Conservation (phyloP, 1,284 basidiomycete species). For the Ceratobasidium sp. region DNA sequence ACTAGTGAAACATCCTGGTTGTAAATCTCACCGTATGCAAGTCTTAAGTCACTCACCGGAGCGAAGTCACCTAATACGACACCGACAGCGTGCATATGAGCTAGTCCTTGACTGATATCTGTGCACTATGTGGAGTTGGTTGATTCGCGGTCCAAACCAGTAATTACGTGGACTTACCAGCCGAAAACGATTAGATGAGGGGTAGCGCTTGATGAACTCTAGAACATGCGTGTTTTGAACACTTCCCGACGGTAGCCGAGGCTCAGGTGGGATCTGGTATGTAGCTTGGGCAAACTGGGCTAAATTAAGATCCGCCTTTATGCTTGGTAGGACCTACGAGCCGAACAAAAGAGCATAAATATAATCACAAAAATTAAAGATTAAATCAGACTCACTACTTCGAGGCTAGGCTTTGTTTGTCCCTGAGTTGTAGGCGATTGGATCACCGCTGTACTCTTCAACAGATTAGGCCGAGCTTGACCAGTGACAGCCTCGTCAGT, state of each 20-base stretch:
- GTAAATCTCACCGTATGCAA: no score
- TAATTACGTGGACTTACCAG: constrained; percentile 1
- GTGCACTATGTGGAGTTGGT: background rate
- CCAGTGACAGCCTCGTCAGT: constrained; percentile 1
- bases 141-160: background rate
- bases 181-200: constrained; percentile 15
- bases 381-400: background rate
- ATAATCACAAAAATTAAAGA: background rate
- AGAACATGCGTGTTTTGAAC: constrained; percentile 9
- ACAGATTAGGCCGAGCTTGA: background rate
- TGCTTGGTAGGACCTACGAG: background rate
- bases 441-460: background rate
- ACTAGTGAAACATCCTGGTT: background rate
- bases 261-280: background rate
- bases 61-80: constrained; percentile 29
- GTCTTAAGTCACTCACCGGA: background rate
- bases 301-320: background rate
- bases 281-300: background rate
- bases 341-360: background rate
- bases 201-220: constrained; percentile 10
- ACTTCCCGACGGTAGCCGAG: background rate
- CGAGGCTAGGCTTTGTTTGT: background rate
- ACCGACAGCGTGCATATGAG: constrained; percentile 10
- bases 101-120: constrained; percentile 8
- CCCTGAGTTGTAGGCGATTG: background rate